Evolutionary conservation across 352 stramenopile genomes (phyloP).

Genomic region (Phytophthora ramorum): DNA sequence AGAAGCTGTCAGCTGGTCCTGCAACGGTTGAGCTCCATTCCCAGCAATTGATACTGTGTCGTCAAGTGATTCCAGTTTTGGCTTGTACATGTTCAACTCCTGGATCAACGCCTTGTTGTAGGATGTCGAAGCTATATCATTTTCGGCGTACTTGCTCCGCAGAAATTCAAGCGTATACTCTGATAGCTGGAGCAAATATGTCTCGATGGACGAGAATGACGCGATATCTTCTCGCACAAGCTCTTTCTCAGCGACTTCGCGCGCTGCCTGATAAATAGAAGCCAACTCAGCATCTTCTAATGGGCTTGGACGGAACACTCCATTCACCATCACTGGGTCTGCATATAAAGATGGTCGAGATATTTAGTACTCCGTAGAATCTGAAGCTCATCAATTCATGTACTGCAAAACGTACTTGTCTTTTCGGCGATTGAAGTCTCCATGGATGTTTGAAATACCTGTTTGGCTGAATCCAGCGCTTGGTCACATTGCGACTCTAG

Average conservation of each 20-base stretch:
- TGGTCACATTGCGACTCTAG: slow-evolving; percentile 72
- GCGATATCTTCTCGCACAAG: slow-evolving; percentile 51
- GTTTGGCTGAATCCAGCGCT: slow-evolving; percentile 65
- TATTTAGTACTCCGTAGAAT: too few species aligned
- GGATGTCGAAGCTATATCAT: slow-evolving; percentile 41
- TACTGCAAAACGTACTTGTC: slow-evolving; percentile 40
- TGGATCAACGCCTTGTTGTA: slow-evolving; percentile 62
- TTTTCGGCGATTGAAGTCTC: slow-evolving; percentile 35
- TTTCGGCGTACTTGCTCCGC: slow-evolving; percentile 37
- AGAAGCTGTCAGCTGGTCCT: slow-evolving; percentile 44
- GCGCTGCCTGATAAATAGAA: slow-evolving; percentile 43
- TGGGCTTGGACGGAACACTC: slow-evolving; percentile 24
- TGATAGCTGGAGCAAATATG: slow-evolving; percentile 55
- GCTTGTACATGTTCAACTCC: slow-evolving; percentile 48
- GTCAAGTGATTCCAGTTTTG: slow-evolving; percentile 15
- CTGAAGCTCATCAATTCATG: background rate
- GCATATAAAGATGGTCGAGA: too few species aligned
- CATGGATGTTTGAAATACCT: slow-evolving; percentile 48
- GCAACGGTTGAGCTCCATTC: slow-evolving; percentile 47
- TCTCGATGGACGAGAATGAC: slow-evolving; percentile 43
- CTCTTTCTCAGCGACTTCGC: slow-evolving; percentile 38
- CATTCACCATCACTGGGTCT: slow-evolving; percentile 46
- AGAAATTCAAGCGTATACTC: slow-evolving; percentile 55
- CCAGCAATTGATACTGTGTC: slow-evolving; percentile 14
- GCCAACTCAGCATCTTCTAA: slow-evolving; percentile 50